phyloP scores from a whole-genome alignment of 306 rosid species.

The Prunus kanzakura region DNA sequence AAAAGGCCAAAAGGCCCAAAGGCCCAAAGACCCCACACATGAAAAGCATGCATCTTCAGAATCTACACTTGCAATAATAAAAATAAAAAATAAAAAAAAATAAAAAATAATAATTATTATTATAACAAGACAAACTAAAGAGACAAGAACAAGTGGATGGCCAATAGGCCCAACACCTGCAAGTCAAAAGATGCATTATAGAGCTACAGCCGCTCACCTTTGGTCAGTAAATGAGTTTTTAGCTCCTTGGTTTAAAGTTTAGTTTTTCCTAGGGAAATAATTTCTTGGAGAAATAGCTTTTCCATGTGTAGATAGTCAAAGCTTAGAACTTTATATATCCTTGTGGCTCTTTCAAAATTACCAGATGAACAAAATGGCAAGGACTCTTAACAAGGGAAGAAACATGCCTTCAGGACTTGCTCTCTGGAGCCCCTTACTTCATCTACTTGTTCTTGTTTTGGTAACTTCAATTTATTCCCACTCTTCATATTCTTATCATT shows the following conservation, averaged over 20 bases:
- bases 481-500: background rate
- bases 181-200: background rate
- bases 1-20: too few species aligned
- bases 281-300: background rate
- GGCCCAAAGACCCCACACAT: too few species aligned
- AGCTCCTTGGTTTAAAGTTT: background rate
- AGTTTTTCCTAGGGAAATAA: background rate
- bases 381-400: background rate
- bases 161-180: background rate
- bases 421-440: constrained; percentile 31
- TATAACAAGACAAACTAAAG: background rate
- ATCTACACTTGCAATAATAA: too few species aligned
- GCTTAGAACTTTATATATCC: background rate
- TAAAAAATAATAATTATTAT: background rate
- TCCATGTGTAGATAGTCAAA: background rate
- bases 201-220: background rate
- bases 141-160: background rate
- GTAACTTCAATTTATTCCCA: constrained; percentile 12
- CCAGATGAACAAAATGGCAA: background rate
- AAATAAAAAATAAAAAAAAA: too few species aligned
- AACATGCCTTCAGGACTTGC: constrained; percentile 30
- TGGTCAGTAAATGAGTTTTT: background rate
- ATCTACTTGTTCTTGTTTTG: constrained; percentile 26
- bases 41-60: too few species aligned
- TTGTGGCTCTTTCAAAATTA: constrained; percentile 4